Evolutionary conservation across 768 basidiomycete genomes (phyloP), one percentile per base, ranked within the genome.

Genomic region (Mycena floridula): DNA sequence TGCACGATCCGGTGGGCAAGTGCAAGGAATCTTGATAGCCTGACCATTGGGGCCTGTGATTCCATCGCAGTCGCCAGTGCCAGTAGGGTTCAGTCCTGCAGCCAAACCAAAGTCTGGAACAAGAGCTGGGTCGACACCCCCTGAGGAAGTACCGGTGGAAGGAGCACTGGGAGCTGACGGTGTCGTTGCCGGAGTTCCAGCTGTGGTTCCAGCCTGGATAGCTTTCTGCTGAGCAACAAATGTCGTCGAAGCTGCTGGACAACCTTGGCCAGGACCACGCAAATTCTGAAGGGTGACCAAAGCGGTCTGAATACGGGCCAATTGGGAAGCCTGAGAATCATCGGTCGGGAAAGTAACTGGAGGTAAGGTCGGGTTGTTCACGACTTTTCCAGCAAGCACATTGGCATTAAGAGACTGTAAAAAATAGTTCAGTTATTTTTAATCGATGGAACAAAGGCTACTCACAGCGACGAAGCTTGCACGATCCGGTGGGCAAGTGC

Each of bases 1-100:
- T 13, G 62, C 60, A 43, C 72, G 69, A 44, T 70, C 64, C 7
- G 84, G 84, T 26, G 82, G 82, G 57, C 84, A 85, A 23, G 69
- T 55, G 61, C 85, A 86, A 15, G 85, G 85, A 22, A 87, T 67
- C 54, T 75, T 73, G 55, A 85, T 69, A 5, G n/a, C n/a, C n/a
- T n/a, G n/a, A n/a, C n/a, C n/a, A n/a, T n/a, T n/a, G n/a, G n/a
- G n/a, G n/a, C 81, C 82, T 43, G 68, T 47, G 36, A 69, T 62
- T 9, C 84, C 85, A 52, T 84, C 81, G 48, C 85, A 87, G 54
- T 85, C 75, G n/a, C 81, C 84, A 5, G 79, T 80, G 13, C 84
- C 73, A 22, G 78, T 79, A 13, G 83, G 84, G 56, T 85, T 84
- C 18, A 76, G 51, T 32, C 79, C 79, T 22, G 79, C 56, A 13